A percentile compares a stretch with the other conserved stretches of the same genome.
Evolutionary conservation across 2,329 filamentous ascomycete species (phyloP).

Genomic region (Aspergillus sp.): DNA sequence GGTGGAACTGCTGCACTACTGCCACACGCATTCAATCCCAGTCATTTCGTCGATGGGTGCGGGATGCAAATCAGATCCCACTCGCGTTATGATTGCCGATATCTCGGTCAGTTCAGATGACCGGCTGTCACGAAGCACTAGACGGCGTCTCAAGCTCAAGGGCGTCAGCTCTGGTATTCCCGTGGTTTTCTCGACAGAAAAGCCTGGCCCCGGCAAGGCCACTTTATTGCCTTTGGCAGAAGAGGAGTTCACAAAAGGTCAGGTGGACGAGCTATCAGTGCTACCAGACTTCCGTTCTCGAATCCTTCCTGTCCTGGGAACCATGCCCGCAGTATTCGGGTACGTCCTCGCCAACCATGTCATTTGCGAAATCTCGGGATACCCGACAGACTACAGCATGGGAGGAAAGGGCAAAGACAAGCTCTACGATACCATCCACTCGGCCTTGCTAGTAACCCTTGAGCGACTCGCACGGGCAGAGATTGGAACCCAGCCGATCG

Average conservation of each 20-base stretch:
- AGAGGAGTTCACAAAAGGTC: slow-evolving; percentile 84
- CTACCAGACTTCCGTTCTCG: slow-evolving; percentile 90
- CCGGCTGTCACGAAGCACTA: slow-evolving; percentile 80
- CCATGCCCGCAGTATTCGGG: slow-evolving; percentile 96
- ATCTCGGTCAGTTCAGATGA: slow-evolving; percentile 89
- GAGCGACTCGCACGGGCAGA: slow-evolving; percentile 70
- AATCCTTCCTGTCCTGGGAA: slow-evolving; percentile 93
- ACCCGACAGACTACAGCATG: slow-evolving; percentile 79
- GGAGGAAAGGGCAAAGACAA: slow-evolving; percentile 83
- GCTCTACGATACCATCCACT: slow-evolving; percentile 85
- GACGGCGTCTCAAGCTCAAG: slow-evolving; percentile 73
- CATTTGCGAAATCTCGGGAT: slow-evolving; percentile 78
- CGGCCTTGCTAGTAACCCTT: slow-evolving; percentile 74
- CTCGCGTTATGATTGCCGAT: slow-evolving; percentile 85
- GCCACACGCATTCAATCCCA: slow-evolving; percentile 73
- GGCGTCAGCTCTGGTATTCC: slow-evolving; percentile 86
- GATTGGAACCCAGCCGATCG: slow-evolving; percentile 60
- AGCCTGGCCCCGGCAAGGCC: slow-evolving; percentile 87
- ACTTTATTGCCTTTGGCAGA: slow-evolving; percentile 83
- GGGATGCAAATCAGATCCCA: slow-evolving; percentile 87
- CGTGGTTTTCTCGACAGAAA: slow-evolving; percentile 90
- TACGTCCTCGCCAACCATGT: slow-evolving; percentile 91
- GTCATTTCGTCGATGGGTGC: slow-evolving; percentile 97
- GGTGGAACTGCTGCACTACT: slow-evolving; percentile 87
- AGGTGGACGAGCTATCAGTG: slow-evolving; percentile 83